Evolutionary conservation across 2,329 filamentous ascomycete species (phyloP), one percentile per base, ranked within the genome.

Genomic region (Fusarium tjaetaba): DNA sequence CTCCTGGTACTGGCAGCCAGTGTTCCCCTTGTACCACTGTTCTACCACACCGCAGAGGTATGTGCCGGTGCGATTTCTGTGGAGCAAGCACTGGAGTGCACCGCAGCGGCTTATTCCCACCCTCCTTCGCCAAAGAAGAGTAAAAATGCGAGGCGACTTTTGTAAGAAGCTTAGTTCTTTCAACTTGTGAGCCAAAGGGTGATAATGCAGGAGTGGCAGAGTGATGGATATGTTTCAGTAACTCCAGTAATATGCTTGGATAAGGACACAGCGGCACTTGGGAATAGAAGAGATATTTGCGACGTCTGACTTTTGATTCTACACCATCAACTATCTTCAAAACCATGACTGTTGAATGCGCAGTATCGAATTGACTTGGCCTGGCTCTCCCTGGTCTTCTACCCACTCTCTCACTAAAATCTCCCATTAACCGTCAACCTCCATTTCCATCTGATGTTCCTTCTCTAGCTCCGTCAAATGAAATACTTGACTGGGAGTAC

Each of bases 401-500:
- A 3, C 5, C 24, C 8, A 24, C 6, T 7, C 7, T 7, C 18
- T 10, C 11, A 7, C 18, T 0, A 7, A 26, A 7, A 8, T 2
- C 24, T 26, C 2, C 2, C 2, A 10, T 53, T 3, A n/a, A 28
- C 3, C 24, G 2, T 39, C 34, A 18, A 39, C 3, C 0, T 39
- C 51, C 34, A 39, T 30, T 11, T 1, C 10, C 2, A 7, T 9
- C 30, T 58, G 20, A 4, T 41, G 15, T 0, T 65, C 48, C 0
- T 30, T 41, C 2, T 65, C 60, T 0, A 51, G 14, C 10, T 65
- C 59, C 1, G 8, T 7, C 7, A 65, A 4, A 22, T 65, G 51
- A 13, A 56, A 56, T 0, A 56, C 15, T 13, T 65, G 63, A 0
- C 38, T 34, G 0, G 20, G 4, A 1, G 42, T 38, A 1, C 60